A percentile compares a stretch with the other conserved stretches of the same genome.
These are phyloP conservation scores for Auriculariales sp. DNA, from an alignment of 768 basidiomycete genomes.

Conservation along the genomic window DNA sequence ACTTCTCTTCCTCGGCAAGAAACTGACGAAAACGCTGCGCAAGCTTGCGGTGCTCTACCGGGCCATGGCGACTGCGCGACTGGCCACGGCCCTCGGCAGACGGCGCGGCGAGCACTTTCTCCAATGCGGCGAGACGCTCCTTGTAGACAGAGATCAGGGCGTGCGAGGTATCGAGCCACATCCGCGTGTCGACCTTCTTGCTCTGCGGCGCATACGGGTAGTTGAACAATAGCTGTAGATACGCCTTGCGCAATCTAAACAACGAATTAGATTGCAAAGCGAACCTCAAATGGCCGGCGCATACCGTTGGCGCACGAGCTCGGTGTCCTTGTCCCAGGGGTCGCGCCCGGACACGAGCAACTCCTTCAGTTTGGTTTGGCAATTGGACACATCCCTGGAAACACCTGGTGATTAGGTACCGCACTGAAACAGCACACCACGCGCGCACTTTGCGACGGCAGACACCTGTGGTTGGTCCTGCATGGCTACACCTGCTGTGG, in stretches of 20 bases:
- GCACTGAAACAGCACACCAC: not conserved
- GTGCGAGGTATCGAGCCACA: slow-evolving; percentile 92
- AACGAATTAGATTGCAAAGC: slow-evolving; percentile 6
- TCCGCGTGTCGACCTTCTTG: slow-evolving; percentile 64
- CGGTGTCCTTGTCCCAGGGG: slow-evolving; percentile 77
- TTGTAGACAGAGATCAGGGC: slow-evolving; percentile 75
- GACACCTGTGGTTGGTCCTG: not conserved
- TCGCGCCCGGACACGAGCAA: slow-evolving; percentile 48
- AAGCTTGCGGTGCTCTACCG: slow-evolving; percentile 75
- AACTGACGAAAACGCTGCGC: slow-evolving; percentile 82
- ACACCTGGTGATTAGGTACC: not conserved
- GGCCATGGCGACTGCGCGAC: slow-evolving; percentile 32
- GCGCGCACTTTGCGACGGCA: not conserved
- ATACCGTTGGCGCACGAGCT: slow-evolving; percentile 75
- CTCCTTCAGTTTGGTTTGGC: slow-evolving; percentile 37
- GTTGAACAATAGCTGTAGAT: slow-evolving; percentile 52
- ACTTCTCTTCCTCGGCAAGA: slow-evolving; percentile 78
- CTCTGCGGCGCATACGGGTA: slow-evolving; percentile 59
- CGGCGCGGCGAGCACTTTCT: slow-evolving; percentile 16
- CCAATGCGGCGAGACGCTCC: slow-evolving; percentile 50
- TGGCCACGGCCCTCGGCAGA: slow-evolving; percentile 27
- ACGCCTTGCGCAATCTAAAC: slow-evolving; percentile 50
- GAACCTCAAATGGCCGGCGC: not conserved
- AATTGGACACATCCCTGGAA: not conserved
- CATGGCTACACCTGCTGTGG: too few species aligned